Conservation (phyloP, 257 asterid genomes). For the Solanum lignicaule region DNA sequence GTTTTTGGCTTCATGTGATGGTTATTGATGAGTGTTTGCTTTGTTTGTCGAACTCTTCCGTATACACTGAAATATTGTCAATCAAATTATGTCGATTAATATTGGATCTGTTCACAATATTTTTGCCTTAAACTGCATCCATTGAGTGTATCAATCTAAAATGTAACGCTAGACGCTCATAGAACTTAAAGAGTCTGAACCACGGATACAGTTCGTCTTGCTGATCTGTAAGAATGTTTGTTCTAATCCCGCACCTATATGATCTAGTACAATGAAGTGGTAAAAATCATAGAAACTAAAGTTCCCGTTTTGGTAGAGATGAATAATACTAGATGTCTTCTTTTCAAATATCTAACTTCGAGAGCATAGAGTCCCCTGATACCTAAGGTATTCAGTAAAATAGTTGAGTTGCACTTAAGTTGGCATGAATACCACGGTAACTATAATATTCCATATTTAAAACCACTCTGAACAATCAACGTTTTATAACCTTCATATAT, state of each 20-base stretch:
- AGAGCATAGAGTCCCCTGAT: background rate
- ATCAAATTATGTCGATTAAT: background rate
- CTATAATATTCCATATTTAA: background rate
- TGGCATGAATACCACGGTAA: background rate
- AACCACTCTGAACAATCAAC: background rate
- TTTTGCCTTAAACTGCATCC: background rate
- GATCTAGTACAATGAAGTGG: background rate
- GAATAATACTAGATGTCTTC: background rate
- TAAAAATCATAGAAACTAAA: background rate
- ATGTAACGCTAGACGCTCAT: background rate
- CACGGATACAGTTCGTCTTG: background rate
- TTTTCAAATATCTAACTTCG: background rate
- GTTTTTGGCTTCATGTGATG: background rate
- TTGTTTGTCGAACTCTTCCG: background rate
- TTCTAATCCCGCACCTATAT: background rate
- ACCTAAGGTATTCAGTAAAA: background rate
- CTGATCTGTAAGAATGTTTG: background rate
- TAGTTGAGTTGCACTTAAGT: background rate
- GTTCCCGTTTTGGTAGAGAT: background rate
- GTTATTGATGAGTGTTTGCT: background rate
- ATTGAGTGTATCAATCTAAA: background rate
- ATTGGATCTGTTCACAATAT: background rate
- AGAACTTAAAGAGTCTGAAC: background rate
- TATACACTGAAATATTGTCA: background rate
- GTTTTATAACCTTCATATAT: background rate